A percentile compares a stretch with the other conserved stretches of the same genome.
phyloP scores from a whole-genome alignment of 306 rosid species.

The Arachis hypogaea region DNA sequence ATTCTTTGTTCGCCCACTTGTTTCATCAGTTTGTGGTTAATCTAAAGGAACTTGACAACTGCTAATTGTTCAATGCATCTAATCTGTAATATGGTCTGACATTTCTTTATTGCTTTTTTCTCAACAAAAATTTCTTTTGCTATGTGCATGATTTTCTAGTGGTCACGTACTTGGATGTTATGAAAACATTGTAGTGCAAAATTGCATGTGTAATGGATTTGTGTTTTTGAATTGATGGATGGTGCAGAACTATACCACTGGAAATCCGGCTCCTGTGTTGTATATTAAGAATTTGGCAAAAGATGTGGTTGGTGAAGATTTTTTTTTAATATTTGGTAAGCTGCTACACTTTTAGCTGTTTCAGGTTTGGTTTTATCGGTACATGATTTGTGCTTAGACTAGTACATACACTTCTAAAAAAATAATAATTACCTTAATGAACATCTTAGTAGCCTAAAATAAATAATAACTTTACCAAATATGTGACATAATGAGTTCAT shows the following conservation, averaged over 20 bases:
- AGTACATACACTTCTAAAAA: no score
- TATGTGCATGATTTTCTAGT: conserved; percentile 15
- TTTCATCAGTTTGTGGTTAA: neutral
- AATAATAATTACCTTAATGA: neutral
- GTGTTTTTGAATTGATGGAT: conserved; percentile 38
- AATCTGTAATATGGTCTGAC: conserved; percentile 13
- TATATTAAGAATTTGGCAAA: conserved; percentile 95
- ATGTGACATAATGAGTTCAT: neutral
- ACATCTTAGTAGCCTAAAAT: conserved; percentile 11
- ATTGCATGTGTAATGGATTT: conserved; percentile 16
- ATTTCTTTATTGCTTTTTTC: neutral
- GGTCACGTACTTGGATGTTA: neutral
- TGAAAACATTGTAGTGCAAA: conserved; percentile 25
- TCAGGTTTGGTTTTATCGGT: neutral
- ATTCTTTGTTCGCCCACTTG: neutral
- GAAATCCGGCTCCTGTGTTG: conserved; percentile 83
- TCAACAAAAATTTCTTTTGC: neutral
- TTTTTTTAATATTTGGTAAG: conserved; percentile 86
- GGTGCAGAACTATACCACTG: conserved; percentile 85
- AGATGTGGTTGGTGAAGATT: conserved; percentile 78
- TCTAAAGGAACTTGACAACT: conserved; percentile 18
- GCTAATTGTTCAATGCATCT: conserved; percentile 10
- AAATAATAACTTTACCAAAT: neutral
- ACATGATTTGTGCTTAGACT: no score
- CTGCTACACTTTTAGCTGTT: conserved; percentile 28